Evolutionary conservation across 805 yeast species (phyloP), one percentile per base, ranked within the genome.

Genomic region (Candida insectorum): DNA sequence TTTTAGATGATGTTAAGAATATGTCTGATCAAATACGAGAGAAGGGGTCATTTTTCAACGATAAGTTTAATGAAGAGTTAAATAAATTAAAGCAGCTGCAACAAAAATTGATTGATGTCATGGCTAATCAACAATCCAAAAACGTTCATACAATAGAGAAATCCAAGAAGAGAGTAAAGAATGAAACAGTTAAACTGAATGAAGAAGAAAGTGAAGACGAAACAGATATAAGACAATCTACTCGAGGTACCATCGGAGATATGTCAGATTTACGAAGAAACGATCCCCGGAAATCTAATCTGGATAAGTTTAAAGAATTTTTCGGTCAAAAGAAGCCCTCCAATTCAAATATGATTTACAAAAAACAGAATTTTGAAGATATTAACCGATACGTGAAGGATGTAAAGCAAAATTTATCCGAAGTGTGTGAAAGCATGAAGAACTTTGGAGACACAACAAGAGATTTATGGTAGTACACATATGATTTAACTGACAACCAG

Each of bases 1-100:
- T 85, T 0, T 66, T 91, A 41, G 89, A 86, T 43, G 95, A 85
- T 43, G 93, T 87, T 6, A 73, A 74, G 36, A 67, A 65, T 32
- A 68, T 81, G 65, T 77, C 85, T 1, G 48, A 49, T 12, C 65
- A 69, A 26, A 69, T 71, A 4, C 47, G 59, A 28, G 44, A 48
- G 43, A 70, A 56, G 30, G 70, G 69, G 26, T 67, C 71, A n/a
- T 73, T 65, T 48, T 78, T 79, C 49, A 73, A 73, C 35, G 64
- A 58, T 4, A 54, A 62, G 26, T 82, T 81, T 50, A 63, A 68
- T 12, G 56, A 60, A 6, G 76, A 77, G 28, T 56, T 86, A 32
- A 52, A 55, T n/a, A 60, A 67, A 27, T 60, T 84, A 26, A 75
- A 85, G 41, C 48, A 52, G 8, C 63, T 78, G n/a, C 94, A 86